These are phyloP conservation scores for Rhizopus sp. DNA, from an alignment of 371 early-diverging fungal species.

Conservation along the genomic window DNA sequence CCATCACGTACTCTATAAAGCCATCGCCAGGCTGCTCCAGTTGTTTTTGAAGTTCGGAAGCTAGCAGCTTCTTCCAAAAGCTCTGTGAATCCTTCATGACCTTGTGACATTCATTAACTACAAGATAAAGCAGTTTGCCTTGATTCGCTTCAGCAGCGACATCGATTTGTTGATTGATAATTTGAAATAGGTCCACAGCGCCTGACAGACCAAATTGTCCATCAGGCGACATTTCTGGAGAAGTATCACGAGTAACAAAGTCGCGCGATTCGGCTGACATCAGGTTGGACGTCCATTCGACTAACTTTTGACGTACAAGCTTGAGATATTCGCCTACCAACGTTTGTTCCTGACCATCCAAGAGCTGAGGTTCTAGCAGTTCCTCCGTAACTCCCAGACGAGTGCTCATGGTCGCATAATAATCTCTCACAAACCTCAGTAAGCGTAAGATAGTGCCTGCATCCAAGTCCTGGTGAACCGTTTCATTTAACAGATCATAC, in stretches of 20 bases:
- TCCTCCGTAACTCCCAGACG: constrained; percentile 89
- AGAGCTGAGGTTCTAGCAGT: constrained; percentile 83
- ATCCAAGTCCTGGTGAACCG: constrained; percentile 75
- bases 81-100: constrained; percentile 80
- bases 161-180: constrained; percentile 95
- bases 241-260: constrained; percentile 71
- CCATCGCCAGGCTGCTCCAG: constrained; percentile 76
- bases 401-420: constrained; percentile 84
- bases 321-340: constrained; percentile 86
- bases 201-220: constrained; percentile 81
- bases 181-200: constrained; percentile 89
- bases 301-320: constrained; percentile 80
- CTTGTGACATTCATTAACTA: constrained; percentile 84
- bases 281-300: constrained; percentile 91
- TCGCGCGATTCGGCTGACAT: constrained; percentile 81
- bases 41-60: constrained; percentile 74
- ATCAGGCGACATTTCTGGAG: constrained; percentile 80
- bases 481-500: constrained; percentile 71
- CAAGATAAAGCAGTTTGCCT: constrained; percentile 84
- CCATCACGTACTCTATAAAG: constrained; percentile 91
- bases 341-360: constrained; percentile 91
- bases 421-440: constrained; percentile 89
- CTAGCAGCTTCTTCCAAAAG: constrained; percentile 76
- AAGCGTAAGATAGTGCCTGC: constrained; percentile 80
- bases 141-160: constrained; percentile 82